Percentiles rank a stretch among this genome's conserved stretches.
phyloP scores from a whole-genome alignment of 495 filamentous ascomycete genomes.

The Lepidopterella palustris region DNA sequence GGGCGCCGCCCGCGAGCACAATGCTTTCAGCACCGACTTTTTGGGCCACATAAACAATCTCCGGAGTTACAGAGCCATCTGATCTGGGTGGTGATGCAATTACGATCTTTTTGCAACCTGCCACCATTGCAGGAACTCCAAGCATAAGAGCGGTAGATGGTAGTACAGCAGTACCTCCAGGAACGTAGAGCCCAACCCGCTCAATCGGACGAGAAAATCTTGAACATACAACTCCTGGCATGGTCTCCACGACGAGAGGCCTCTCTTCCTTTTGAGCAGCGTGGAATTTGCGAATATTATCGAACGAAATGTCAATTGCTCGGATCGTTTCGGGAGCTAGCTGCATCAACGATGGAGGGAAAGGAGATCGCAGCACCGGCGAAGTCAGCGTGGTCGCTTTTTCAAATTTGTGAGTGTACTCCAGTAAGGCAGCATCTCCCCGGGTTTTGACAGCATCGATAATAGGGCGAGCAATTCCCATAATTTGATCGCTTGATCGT shows the following conservation, averaged over 20 bases:
- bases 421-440: conserved; percentile 80
- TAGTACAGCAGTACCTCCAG: conserved; percentile 90
- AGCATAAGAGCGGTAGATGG: conserved; percentile 97
- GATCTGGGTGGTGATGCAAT: conserved; percentile 83
- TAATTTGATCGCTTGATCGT: conserved; percentile 81
- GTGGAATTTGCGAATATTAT: conserved; percentile 93
- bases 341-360: conserved; percentile 76
- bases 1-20: conserved; percentile 89
- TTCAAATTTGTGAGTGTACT: conserved; percentile 95
- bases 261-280: conserved; percentile 76
- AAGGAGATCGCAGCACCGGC: conserved; percentile 81
- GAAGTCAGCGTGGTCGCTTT: conserved; percentile 85
- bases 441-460: conserved; percentile 72
- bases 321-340: conserved; percentile 71
- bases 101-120: conserved; percentile 93
- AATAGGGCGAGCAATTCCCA: conserved; percentile 84
- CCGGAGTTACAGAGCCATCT: conserved; percentile 86
- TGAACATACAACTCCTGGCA: conserved; percentile 93
- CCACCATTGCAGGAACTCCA: conserved; percentile 93
- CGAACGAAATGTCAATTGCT: conserved; percentile 88
- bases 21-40: conserved; percentile 94
- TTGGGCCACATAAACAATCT: conserved; percentile 97
- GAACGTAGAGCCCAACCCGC: conserved; percentile 88
- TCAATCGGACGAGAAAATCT: conserved; percentile 91
- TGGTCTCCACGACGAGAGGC: conserved; percentile 80